Base-by-base conservation (phyloP, 305 asterid genomes). In the Coffea humblotiana region DNA sequence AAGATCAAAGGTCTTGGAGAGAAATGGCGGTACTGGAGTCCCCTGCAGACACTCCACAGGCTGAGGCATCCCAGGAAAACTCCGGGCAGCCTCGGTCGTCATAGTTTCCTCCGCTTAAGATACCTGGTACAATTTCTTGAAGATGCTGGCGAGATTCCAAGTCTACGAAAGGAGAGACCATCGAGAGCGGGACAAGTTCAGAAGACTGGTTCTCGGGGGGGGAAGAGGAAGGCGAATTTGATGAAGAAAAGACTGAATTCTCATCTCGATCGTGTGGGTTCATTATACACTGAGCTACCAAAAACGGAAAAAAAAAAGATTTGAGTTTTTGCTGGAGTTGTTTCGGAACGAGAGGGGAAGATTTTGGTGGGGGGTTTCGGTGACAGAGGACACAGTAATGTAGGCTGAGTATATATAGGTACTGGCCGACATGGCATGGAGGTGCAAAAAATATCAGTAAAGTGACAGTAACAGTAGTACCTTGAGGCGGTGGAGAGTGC, bases 1-100 rank as follows among this genome's bases (percentile, higher is more conserved):
- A 83, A 94, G 82, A 81, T 94, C 98, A 81, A 70, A 92, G 0
- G 97, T 94, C 86, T 94, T 94, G 54, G 92, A 89, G 77, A 94
- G 63, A 80, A 94, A 92, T 6, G 97, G 97, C 68, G 97, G 98
- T 14, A 89, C 74, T 37, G 89, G 92, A 79, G 86, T 84, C 73
- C 84, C 93, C 54, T 85, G 89, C 85, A 94, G 79, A 48, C 85
- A 58, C 65, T 85, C 94, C 85, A 92, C 35, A 6, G 98, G 98
- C 88, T 79, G 92, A 8, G 94, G 94, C 71, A 74, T 82, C 68
- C 32, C 82, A 15, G 78, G 18, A 12, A 40, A 73, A 47, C 58
- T 64, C 82, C 40, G 43, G 43, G 43, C 43, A 40, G 43, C 84
- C 56, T 48, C 86, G 49, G 49, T 77, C 43, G 32, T 43, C 14